Percentiles rank a stretch among this genome's conserved stretches.
These are phyloP conservation scores for Penicillium corylophilum DNA, from an alignment of 2,329 filamentous ascomycete genomes.

Conservation along the genomic window DNA sequence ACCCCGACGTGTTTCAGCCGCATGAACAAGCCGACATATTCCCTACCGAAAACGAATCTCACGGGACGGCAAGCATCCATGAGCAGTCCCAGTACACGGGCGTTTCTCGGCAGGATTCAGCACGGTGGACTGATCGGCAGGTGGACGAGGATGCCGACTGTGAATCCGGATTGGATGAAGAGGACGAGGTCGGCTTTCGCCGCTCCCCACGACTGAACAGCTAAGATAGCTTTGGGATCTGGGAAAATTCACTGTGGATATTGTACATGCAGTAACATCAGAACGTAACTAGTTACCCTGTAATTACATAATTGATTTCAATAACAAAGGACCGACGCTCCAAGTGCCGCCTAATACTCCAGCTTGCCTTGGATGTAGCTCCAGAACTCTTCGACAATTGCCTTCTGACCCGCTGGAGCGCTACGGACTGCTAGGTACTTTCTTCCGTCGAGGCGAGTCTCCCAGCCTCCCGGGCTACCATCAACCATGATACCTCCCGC, in stretches of 20 bases:
- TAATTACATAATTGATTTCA: conserved; percentile 3
- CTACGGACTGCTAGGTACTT: conserved; percentile 50
- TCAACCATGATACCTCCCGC: conserved; percentile 61
- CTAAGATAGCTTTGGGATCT: not conserved
- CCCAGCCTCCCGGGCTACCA: conserved; percentile 59
- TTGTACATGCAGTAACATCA: conserved; percentile 17
- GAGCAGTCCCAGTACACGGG: conserved; percentile 10
- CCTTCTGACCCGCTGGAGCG: conserved; percentile 37
- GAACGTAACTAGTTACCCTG: too few species aligned
- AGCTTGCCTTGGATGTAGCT: conserved; percentile 38
- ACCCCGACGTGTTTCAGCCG: not conserved
- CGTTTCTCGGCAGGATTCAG: conserved; percentile 50
- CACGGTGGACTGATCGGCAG: conserved; percentile 66
- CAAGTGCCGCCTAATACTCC: conserved; percentile 30
- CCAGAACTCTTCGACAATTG: conserved; percentile 46
- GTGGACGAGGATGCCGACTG: conserved; percentile 54
- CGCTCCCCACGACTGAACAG: conserved; percentile 6
- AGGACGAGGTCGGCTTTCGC: conserved; percentile 19
- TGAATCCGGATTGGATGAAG: conserved; percentile 33
- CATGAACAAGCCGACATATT: conserved; percentile 2
- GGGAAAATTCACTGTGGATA: not conserved
- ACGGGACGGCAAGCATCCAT: conserved; percentile 9
- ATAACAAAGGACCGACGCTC: not conserved
- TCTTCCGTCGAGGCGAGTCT: conserved; percentile 56
- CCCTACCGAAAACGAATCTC: conserved; percentile 9